A percentile compares a stretch with the other conserved stretches of the same genome.
Evolutionary conservation across 2,329 filamentous ascomycete species (phyloP).

Genomic region (Monascus ruber): DNA sequence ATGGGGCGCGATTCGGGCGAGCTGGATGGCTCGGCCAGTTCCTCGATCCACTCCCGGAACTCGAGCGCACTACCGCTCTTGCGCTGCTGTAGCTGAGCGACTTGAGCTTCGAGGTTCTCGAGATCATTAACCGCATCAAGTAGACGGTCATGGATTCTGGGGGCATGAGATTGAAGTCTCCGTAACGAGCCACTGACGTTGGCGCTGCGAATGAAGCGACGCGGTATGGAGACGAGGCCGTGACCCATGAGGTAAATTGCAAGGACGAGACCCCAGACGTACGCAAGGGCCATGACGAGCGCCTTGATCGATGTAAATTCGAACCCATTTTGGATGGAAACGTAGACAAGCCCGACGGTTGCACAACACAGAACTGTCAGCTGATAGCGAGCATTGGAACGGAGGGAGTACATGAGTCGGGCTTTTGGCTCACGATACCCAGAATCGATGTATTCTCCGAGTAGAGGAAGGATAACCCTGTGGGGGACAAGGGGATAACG

Average conservation of each 20-base stretch:
- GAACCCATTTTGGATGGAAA: slow-evolving; percentile 67
- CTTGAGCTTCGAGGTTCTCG: slow-evolving; percentile 70
- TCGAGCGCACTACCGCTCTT: slow-evolving; percentile 66
- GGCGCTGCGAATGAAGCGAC: slow-evolving; percentile 67
- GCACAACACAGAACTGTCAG: slow-evolving; percentile 63
- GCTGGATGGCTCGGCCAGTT: slow-evolving; percentile 67
- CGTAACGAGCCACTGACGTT: slow-evolving; percentile 63
- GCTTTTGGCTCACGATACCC: slow-evolving; percentile 80
- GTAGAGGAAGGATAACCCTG: slow-evolving; percentile 80
- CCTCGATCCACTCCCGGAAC: slow-evolving; percentile 92
- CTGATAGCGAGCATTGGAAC: slow-evolving; percentile 81
- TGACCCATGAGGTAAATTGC: slow-evolving; percentile 98
- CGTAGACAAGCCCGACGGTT: slow-evolving; percentile 65
- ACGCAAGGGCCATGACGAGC: slow-evolving; percentile 83
- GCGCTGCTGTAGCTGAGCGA: slow-evolving; percentile 64
- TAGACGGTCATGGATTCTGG: slow-evolving; percentile 73
- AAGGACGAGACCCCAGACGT: slow-evolving; percentile 82
- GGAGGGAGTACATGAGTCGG: slow-evolving; percentile 71
- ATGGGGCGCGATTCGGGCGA: slow-evolving; percentile 48
- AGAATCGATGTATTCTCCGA: slow-evolving; percentile 90
- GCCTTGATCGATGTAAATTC: slow-evolving; percentile 64
- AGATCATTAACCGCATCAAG: slow-evolving; percentile 70
- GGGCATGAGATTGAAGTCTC: slow-evolving; percentile 66
- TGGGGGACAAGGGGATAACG: background rate
- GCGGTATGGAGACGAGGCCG: slow-evolving; percentile 81